phyloP scores from a whole-genome alignment of 345 rosid genomes.

The Leavenworthia alabamica region DNA sequence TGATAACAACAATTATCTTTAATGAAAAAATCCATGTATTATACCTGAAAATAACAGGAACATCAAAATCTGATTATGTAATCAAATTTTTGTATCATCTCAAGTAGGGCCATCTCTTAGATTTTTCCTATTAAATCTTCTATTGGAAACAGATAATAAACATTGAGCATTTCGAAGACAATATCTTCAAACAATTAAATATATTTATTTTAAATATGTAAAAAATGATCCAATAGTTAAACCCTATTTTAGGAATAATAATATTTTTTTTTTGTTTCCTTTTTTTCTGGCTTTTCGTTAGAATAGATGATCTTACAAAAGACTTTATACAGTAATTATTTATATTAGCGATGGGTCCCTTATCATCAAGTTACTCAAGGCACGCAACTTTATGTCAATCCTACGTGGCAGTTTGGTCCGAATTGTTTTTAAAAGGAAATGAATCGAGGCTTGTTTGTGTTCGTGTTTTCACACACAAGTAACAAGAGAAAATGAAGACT shows the following conservation, averaged over 20 bases:
- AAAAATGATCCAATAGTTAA: neutral
- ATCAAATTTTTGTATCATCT: neutral
- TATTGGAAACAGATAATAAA: neutral
- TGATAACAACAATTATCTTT: neutral
- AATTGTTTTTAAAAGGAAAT: neutral
- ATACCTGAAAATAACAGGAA: neutral
- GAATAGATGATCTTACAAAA: conserved; percentile 1
- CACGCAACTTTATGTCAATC: conserved; percentile 29
- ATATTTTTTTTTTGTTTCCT: neutral
- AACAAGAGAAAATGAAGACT: conserved; percentile 7
- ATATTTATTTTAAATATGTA: too few species aligned
- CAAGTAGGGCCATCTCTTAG: neutral
- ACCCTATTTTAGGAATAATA: conserved; percentile 1
- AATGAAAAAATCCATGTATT: neutral
- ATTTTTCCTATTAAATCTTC: too few species aligned
- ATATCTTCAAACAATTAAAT: neutral
- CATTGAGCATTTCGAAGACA: neutral
- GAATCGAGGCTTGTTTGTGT: neutral
- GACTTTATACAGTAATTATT: neutral
- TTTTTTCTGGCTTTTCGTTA: neutral
- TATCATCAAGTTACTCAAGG: conserved; percentile 13
- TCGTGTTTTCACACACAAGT: neutral
- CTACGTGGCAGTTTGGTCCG: conserved; percentile 16
- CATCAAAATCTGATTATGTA: neutral
- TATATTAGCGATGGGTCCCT: neutral